Conservation (phyloP, 768 basidiomycete genomes). For the Asterophora parasitica region DNA sequence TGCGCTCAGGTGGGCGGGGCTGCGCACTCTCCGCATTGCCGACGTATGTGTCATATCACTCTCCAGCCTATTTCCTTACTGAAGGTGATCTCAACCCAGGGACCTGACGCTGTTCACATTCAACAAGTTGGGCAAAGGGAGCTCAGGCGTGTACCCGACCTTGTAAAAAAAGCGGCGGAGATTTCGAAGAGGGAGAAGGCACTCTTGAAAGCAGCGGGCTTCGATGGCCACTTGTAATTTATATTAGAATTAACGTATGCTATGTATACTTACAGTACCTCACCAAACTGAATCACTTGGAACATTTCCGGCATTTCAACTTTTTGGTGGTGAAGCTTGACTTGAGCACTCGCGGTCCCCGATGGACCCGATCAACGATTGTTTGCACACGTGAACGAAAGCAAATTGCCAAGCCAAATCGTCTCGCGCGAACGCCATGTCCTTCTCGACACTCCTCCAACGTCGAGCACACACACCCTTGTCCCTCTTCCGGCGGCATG, state of each 20-base stretch:
- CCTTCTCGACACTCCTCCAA: slow-evolving; percentile 12
- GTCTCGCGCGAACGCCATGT: slow-evolving; percentile 12
- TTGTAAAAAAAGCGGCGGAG: slow-evolving; percentile 52
- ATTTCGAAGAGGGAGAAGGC: slow-evolving; percentile 57
- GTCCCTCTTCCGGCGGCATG: slow-evolving; percentile 14
- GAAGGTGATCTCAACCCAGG: slow-evolving; percentile 34
- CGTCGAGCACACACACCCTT: slow-evolving; percentile 6
- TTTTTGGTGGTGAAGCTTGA: too few species aligned
- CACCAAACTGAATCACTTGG: too few species aligned
- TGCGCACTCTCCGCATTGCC: slow-evolving; percentile 85
- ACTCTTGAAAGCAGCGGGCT: slow-evolving; percentile 52
- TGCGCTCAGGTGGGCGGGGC: slow-evolving; percentile 67
- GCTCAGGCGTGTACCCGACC: slow-evolving; percentile 65
- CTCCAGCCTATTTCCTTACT: slow-evolving; percentile 3
- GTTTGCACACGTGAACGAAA: slow-evolving; percentile 1
- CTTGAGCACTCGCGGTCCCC: too few species aligned
- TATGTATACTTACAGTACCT: not conserved
- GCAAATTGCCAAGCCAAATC: not conserved
- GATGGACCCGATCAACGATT: too few species aligned
- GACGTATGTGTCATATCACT: slow-evolving; percentile 48
- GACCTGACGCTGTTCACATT: slow-evolving; percentile 85
- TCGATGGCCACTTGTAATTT: slow-evolving; percentile 49
- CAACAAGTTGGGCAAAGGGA: slow-evolving; percentile 93
- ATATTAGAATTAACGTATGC: not conserved
- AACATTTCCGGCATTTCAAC: too few species aligned